Evolutionary conservation across 1,284 basidiomycete genomes (phyloP).

Genomic region (Cutaneotrichosporon sp.): DNA sequence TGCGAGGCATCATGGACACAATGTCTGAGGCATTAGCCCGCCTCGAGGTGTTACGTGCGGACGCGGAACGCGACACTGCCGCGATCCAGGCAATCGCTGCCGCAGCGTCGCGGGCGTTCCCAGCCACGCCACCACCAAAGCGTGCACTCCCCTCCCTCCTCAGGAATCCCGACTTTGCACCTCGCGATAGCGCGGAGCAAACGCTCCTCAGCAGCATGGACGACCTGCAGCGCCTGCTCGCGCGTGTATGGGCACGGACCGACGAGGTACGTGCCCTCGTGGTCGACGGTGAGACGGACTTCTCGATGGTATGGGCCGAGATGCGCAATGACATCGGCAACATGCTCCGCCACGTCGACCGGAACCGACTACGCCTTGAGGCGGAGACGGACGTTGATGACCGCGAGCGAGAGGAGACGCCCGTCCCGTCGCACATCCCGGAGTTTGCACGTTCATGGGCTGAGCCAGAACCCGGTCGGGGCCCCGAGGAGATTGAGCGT

Average conservation of each 20-base stretch:
- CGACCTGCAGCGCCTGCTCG: conserved; percentile 24
- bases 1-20: conserved; percentile 25
- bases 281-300: conserved; percentile 7
- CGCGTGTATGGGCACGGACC: conserved; percentile 21
- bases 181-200: conserved; percentile 20
- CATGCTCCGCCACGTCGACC: conserved; percentile 25
- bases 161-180: conserved; percentile 17
- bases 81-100: conserved; percentile 10
- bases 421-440: conserved; percentile 20
- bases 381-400: conserved; percentile 9
- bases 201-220: conserved; percentile 18
- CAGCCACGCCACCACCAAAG: background rate
- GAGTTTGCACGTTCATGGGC: conserved; percentile 36
- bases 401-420: conserved; percentile 12
- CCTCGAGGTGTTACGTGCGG: conserved; percentile 26
- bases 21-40: conserved; percentile 27
- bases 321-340: conserved; percentile 25
- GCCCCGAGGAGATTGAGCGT: conserved; percentile 20
- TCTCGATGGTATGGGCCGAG: conserved; percentile 17
- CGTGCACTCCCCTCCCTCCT: background rate
- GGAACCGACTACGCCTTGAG: conserved; percentile 18
- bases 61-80: conserved; percentile 20
- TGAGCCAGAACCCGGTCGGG: conserved; percentile 10
- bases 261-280: conserved; percentile 20
- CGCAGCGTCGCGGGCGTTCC: background rate